A percentile compares a stretch with the other conserved stretches of the same genome.
phyloP scores from a whole-genome alignment of 2,329 filamentous ascomycete species.

The Ceratocystis variospora region DNA sequence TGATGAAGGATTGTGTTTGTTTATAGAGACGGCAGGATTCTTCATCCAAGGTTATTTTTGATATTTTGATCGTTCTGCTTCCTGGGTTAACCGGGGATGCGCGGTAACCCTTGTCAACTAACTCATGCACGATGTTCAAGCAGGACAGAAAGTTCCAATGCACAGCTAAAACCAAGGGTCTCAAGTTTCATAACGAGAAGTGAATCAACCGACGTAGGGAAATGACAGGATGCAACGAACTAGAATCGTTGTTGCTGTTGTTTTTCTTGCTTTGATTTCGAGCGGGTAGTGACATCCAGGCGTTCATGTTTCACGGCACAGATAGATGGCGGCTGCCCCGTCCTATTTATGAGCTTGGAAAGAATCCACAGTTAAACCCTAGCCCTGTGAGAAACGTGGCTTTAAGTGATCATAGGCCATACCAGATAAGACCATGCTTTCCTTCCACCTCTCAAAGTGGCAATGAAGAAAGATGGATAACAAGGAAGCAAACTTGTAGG shows the following conservation, averaged over 20 bases:
- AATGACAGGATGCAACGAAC: not conserved
- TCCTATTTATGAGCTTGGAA: not conserved
- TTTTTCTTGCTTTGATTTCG: not conserved
- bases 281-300: not conserved
- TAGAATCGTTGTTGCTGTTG: not conserved
- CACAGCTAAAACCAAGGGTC: not conserved
- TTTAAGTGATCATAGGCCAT: no score
- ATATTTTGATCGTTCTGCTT: not conserved
- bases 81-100: not conserved
- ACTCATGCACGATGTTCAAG: not conserved
- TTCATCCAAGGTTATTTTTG: constrained; percentile 2
- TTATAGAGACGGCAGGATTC: constrained; percentile 7
- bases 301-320: constrained; percentile 1
- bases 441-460: no score
- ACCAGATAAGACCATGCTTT: no score
- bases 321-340: not conserved
- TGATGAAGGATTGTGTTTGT: not conserved
- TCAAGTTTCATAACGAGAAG: not conserved
- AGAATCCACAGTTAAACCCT: no score
- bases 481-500: no score
- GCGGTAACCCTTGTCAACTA: not conserved
- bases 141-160: not conserved
- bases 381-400: no score
- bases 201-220: not conserved
- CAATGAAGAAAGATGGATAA: no score